A percentile compares a stretch with the other conserved stretches of the same genome.
Evolutionary conservation across 352 stramenopile genomes (phyloP).

Genomic region (Globisporangium megalacanthum): DNA sequence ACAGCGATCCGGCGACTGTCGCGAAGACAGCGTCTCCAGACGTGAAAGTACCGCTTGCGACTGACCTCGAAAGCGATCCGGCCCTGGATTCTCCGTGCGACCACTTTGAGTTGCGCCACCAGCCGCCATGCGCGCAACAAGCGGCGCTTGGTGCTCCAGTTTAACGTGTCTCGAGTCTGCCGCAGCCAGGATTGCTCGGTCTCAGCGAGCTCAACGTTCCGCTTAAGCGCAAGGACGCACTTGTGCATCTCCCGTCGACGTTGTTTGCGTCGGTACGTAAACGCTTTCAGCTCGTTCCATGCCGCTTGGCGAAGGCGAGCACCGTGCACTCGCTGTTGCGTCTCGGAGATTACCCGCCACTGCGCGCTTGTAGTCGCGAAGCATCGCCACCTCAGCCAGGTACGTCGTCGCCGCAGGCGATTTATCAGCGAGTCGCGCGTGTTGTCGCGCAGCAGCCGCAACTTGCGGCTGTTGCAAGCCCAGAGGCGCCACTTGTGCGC

Average conservation of each 20-base stretch:
- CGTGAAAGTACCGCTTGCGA: conserved; percentile 10
- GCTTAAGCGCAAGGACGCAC: background rate
- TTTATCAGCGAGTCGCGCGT: conserved; percentile 13
- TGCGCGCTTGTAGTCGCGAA: conserved; percentile 4
- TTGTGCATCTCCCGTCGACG: background rate
- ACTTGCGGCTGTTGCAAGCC: background rate
- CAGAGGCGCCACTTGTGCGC: conserved; percentile 3
- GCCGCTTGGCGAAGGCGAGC: background rate
- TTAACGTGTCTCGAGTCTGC: background rate
- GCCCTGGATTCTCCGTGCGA: background rate
- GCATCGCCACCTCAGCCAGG: conserved; percentile 24
- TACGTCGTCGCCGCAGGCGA: conserved; percentile 16
- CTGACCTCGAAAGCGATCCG: conserved; percentile 2
- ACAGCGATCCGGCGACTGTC: conserved; percentile 1
- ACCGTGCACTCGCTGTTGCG: background rate
- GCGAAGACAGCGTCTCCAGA: conserved; percentile 6
- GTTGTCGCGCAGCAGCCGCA: background rate
- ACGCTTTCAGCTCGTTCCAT: conserved; percentile 10
- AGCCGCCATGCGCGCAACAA: conserved; percentile 1
- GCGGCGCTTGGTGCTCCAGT: background rate
- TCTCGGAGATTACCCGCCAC: background rate
- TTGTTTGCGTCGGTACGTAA: background rate
- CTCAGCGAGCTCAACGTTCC: background rate
- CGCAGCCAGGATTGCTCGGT: background rate
- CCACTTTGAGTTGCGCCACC: background rate